Evolutionary conservation across 805 yeast species (phyloP).

Genomic region (Wickerhamomyces chaumierensis): DNA sequence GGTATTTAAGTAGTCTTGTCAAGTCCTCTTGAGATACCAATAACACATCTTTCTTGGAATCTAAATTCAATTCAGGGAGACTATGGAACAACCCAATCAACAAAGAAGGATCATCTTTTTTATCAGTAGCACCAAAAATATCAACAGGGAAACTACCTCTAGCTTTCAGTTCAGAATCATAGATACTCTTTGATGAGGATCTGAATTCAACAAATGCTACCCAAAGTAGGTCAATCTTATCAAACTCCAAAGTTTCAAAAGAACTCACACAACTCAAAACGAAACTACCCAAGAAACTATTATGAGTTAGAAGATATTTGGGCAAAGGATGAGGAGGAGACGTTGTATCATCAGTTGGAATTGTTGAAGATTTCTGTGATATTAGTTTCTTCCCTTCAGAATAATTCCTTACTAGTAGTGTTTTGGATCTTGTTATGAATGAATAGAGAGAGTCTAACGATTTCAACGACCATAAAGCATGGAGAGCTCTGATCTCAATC

Average conservation of each 20-base stretch:
- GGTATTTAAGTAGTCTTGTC: constrained; percentile 37
- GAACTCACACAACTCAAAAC: constrained; percentile 28
- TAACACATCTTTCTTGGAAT: constrained; percentile 12
- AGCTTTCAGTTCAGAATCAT: constrained; percentile 6
- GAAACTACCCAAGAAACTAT: constrained; percentile 36
- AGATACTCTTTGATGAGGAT: constrained; percentile 16
- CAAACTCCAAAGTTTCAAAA: constrained; percentile 34
- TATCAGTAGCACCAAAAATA: constrained; percentile 11
- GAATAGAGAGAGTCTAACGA: constrained; percentile 37
- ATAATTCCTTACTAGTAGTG: constrained; percentile 23
- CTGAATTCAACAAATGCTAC: constrained; percentile 27
- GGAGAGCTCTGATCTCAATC: constrained; percentile 23
- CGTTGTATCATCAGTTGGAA: background rate
- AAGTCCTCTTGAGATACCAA: constrained; percentile 42
- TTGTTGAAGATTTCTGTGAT: background rate
- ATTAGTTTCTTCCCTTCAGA: constrained; percentile 22
- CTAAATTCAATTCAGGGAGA: constrained; percentile 2
- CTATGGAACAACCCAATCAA: constrained; percentile 6
- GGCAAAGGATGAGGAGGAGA: too few species aligned
- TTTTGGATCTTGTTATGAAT: constrained; percentile 22
- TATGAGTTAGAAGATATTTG: constrained; percentile 20
- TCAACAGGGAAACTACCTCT: constrained; percentile 2
- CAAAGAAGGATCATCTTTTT: constrained; percentile 12
- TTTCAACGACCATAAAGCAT: constrained; percentile 33
- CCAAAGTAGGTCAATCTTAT: constrained; percentile 33